Conservation (phyloP, 1,284 basidiomycete species). For the Cystobasidiaceae sp. region DNA sequence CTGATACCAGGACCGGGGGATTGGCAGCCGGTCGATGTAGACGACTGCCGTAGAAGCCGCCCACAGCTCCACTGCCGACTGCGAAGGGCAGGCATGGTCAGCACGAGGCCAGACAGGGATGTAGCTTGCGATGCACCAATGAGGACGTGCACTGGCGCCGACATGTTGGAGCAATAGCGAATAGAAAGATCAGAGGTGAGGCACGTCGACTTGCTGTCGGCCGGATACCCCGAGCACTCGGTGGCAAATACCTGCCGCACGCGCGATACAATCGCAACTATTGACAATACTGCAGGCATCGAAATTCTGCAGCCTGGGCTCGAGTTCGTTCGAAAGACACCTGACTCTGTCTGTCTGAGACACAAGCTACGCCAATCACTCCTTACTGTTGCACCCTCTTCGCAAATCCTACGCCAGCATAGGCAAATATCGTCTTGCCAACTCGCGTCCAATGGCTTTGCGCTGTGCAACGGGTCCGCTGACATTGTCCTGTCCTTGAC, state of each 20-base stretch:
- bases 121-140: background rate
- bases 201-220: background rate
- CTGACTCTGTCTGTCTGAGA: too few relatives aligned
- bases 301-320: too few relatives aligned
- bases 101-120: background rate
- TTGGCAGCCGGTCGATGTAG: constrained; percentile 39
- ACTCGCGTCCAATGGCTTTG: constrained; percentile 37
- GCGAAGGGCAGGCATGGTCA: constrained; percentile 3
- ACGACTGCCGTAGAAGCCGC: constrained; percentile 51
- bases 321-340: too few relatives aligned
- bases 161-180: background rate
- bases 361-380: too few relatives aligned
- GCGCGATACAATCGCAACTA: too few relatives aligned
- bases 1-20: constrained; percentile 45
- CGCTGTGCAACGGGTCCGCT: constrained; percentile 39
- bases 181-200: background rate
- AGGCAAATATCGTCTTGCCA: constrained; percentile 30
- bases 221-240: too few relatives aligned
- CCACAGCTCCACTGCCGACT: constrained; percentile 51
- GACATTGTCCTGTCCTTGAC: constrained; percentile 36
- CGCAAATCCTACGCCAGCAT: too few relatives aligned
- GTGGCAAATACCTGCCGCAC: too few relatives aligned
- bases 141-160: background rate
- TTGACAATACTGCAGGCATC: too few relatives aligned
- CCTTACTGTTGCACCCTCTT: too few relatives aligned